Evolutionary conservation across 148 eudicot genomes (phyloP), one percentile per base, ranked within the genome.

Genomic region (Amaranthus palmeri): DNA sequence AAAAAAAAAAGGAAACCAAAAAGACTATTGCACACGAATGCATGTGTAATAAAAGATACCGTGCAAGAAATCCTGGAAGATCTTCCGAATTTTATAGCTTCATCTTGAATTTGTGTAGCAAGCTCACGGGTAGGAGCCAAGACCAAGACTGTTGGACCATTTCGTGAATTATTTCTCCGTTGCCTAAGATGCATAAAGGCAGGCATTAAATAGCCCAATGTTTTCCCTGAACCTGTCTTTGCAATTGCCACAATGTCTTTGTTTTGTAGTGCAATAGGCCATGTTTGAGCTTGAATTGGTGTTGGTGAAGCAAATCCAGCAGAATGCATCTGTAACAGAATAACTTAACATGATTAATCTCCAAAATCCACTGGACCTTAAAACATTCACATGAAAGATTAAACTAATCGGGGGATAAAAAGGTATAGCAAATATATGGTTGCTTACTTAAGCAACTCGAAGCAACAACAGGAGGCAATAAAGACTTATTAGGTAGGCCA

Each of bases 381-480:
- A 47, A 14, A 67, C 7, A 13, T 36, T 50, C 60, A 52, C 53
- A 71, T 62, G 4, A 17, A 71, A 68, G 17, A 74, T 65, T 52
- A 49, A 55, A 41, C 59, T 73, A 74, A 68, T 17, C 43, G 65
- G 45, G 15, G 52, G 61, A 74, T 80, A 73, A 36, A 73, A 77
- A 68, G 67, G 52, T 64, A 25, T 72, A 80, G 74, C 77, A 77
- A 54, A 86, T 87, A 77, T 85, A 79, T 67, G 74, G 98, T 91
- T 91, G 97, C 99, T 95, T 95, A 95, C 97, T 85, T 88, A 89
- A 95, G 99, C 99, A 95, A 93, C 98, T 89, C 64, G 88, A 86
- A 81, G 92, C 88, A 88, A 89, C 88, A 89, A 89, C 85, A 86
- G 87, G 89, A 87, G 85, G 87, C 90, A 88, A 84, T 74, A 82